Conservation (phyloP, 495 filamentous ascomycete genomes). For the Symbiotaphrina buchneri region DNA sequence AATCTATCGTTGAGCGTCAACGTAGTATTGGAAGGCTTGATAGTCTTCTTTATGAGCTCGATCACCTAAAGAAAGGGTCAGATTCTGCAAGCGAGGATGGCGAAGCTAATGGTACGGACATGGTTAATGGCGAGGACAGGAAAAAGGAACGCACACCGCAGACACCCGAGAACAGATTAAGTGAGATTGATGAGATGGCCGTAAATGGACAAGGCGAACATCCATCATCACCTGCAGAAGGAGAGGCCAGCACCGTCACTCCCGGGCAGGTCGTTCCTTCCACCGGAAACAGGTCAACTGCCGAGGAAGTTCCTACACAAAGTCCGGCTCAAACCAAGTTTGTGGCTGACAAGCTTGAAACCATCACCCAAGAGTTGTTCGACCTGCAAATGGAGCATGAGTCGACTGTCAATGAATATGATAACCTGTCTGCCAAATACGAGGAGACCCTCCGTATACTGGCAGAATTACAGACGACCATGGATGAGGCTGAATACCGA, state of each 20-base stretch:
- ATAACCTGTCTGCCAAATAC: slow-evolving; percentile 69
- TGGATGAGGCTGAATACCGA: slow-evolving; percentile 38
- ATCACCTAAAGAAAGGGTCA: slow-evolving; percentile 31
- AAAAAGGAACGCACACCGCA: too few species aligned
- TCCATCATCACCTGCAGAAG: too few species aligned
- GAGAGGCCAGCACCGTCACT: too few species aligned
- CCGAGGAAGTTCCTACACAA: too few species aligned
- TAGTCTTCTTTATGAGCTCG: slow-evolving; percentile 72
- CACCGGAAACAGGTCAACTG: too few species aligned
- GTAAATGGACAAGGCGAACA: slow-evolving; percentile 10
- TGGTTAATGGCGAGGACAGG: too few species aligned
- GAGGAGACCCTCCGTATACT: slow-evolving; percentile 68
- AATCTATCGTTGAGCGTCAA: slow-evolving; percentile 90
- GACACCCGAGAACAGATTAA: too few species aligned
- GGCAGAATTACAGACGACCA: slow-evolving; percentile 61
- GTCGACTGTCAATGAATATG: slow-evolving; percentile 55
- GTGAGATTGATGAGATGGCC: too few species aligned
- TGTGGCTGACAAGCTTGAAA: slow-evolving; percentile 83
- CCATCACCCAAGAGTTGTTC: slow-evolving; percentile 77
- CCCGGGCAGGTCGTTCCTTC: too few species aligned
- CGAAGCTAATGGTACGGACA: too few species aligned
- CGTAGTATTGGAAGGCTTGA: slow-evolving; percentile 88
- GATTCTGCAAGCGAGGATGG: not conserved
- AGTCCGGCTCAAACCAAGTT: slow-evolving; percentile 68
- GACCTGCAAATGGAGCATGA: slow-evolving; percentile 84